Evolutionary conservation across 2,329 filamentous ascomycete genomes (phyloP), one percentile per base, ranked within the genome.

Genomic region (Metarhizium humberi): DNA sequence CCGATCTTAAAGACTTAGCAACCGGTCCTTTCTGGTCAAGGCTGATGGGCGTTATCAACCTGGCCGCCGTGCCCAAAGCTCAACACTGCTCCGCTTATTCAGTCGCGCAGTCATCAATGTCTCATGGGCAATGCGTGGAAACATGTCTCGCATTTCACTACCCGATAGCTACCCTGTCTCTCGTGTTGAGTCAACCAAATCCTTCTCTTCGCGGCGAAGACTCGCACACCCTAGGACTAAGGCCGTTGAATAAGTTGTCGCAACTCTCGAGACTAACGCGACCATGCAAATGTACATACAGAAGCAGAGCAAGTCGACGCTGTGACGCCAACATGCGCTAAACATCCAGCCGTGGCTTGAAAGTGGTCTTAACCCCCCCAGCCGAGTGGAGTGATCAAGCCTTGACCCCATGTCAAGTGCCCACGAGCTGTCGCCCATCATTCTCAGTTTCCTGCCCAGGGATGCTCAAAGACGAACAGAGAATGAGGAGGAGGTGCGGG

Each of bases 401-500:
- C 32, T 34, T 34, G 6, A 25, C 25, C 25, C 25, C 25, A 25
- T 25, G 25, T 25, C 25, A 25, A 25, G 25, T 25, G 25, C 25
- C n/a, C 40, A 43, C n/a, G 40, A 14, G 40, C 43, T 46, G 7
- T 46, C 25, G 6, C 13, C 20, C n/a, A 46, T 7, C 6, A 10
- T 18, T 43, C 40, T n/a, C 43, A 34, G 32, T 34, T 34, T 34
- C 32, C 32, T 34, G 7, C 10, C 32, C 32, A n/a, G 32, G n/a
- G 45, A 14, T 11, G n/a, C 42, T 48, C 30, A 47, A 42, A 13
- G 20, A 43, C 14, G 34, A 13, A 18, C 6, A 49, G 40, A 30
- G 50, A 30, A 40, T 32, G n/a, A 48, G 51, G 58, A 60, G 57
- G 64, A 66, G 65, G 65, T 67, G 65, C 65, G 66, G 66, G 66